Evolutionary conservation across 352 stramenopile species (phyloP), one percentile per base, ranked within the genome.

Genomic region (Phytophthora kernoviae): DNA sequence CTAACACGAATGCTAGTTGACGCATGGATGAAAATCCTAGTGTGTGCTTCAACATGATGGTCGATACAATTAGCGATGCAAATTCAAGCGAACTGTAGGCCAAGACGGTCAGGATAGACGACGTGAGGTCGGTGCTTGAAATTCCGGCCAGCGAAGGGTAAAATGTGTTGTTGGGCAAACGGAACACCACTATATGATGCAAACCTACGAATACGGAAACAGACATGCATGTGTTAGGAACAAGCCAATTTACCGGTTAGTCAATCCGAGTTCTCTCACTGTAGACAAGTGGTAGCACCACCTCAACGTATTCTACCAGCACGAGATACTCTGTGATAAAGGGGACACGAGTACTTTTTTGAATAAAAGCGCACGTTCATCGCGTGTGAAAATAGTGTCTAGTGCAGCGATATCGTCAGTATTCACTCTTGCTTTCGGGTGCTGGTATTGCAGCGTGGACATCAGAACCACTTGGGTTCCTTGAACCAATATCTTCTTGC

Each of bases 1-100:
- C 58, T 2, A 81, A 24, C 24, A 81, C 68, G 24, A 77, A 77
- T 4, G 61, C 43, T 0, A 77, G 48, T 44, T 77, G 65, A 8
- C 47, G 53, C 11, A 62, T 1, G 5, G 54, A 27, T 24, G 69
- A 75, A 17, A 64, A 40, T 0, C 49, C 40, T 7, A 69, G 52
- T 5, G 33, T 41, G 12, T n/a, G 47, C 36, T 46, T 44, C 5
- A 69, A 24, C 4, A 56, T 20, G 2, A 43, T 7, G 5, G 32
- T 47, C 4, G 41, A 21, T 12, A 41, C 18, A 5, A 47, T 22
- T 8, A 69, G 30, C 6, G 61, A 58, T 3, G 26, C 4, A 10
- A 60, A 49, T 41, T 64, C 61, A 0, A 69, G 12, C 2, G 22
- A 39, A 5, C 39, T 44, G 26, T 66, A 65, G 9, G n/a, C 21